Percentiles rank a stretch among this genome's conserved stretches.
Conservation (phyloP, 352 stramenopile species). For the Globisporangium orthogonon region DNA sequence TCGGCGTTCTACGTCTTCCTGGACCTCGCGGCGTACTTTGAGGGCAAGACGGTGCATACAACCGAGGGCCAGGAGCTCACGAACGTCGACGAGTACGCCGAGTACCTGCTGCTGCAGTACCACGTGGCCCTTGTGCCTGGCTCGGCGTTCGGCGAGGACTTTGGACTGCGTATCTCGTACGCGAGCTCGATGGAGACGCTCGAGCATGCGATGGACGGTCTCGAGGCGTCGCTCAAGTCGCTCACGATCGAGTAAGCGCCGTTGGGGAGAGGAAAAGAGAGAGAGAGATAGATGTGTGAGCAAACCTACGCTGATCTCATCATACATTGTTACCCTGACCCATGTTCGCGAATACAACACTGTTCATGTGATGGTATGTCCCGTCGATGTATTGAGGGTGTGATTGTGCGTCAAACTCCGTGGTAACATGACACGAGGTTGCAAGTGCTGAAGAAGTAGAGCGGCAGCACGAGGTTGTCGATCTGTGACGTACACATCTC, state of each 20-base stretch:
- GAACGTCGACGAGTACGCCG: no score
- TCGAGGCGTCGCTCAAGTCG: slow-evolving; percentile 48
- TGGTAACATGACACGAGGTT: slow-evolving; percentile 46
- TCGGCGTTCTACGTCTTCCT: no score
- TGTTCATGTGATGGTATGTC: neutral
- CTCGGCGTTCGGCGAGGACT: slow-evolving; percentile 93
- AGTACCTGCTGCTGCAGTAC: slow-evolving; percentile 58
- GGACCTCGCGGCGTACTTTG: no score
- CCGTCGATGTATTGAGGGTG: neutral
- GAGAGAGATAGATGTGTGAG: neutral
- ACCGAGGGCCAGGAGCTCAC: no score
- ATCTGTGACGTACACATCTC: slow-evolving; percentile 73
- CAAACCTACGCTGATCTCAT: no score
- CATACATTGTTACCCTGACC: neutral
- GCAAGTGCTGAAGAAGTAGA: slow-evolving; percentile 51
- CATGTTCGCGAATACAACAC: neutral
- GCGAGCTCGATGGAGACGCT: slow-evolving; percentile 89
- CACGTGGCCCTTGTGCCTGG: slow-evolving; percentile 92
- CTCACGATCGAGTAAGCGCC: slow-evolving; percentile 32
- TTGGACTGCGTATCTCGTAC: slow-evolving; percentile 93
- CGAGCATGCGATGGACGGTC: slow-evolving; percentile 49
- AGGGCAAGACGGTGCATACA: no score
- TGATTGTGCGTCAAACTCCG: neutral
- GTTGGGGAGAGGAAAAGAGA: neutral
- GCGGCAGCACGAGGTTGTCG: slow-evolving; percentile 77